phyloP scores from a whole-genome alignment of 805 yeast genomes.

The Torulaspora delbrueckii region DNA sequence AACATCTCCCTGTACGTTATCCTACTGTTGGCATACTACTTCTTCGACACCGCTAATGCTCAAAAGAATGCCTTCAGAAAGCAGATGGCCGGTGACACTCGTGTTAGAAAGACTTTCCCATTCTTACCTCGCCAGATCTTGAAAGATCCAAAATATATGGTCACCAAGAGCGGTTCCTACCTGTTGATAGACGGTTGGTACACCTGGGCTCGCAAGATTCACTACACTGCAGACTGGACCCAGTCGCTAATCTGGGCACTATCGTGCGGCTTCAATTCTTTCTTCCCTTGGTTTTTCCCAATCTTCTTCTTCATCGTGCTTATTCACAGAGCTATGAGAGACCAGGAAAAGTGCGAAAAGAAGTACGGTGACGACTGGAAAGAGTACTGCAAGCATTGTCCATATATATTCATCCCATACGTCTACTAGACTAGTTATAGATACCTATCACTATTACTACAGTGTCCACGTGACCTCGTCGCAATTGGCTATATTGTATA shows the following conservation, averaged over 20 bases:
- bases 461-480: not conserved
- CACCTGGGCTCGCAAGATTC: conserved; percentile 85
- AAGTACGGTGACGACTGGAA: conserved; percentile 97
- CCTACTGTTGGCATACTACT: conserved; percentile 70
- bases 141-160: conserved; percentile 77
- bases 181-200: conserved; percentile 94
- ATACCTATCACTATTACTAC: not conserved
- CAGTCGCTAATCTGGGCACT: conserved; percentile 91
- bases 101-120: conserved; percentile 85
- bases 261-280: conserved; percentile 79
- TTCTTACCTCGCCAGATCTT: conserved; percentile 80
- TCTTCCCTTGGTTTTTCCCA: conserved; percentile 96
- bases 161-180: conserved; percentile 77
- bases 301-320: conserved; percentile 81
- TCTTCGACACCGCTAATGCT: conserved; percentile 92
- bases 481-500: not conserved
- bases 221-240: conserved; percentile 89
- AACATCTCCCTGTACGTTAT: conserved; percentile 51
- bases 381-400: conserved; percentile 78
- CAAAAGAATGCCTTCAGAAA: conserved; percentile 93
- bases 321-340: conserved; percentile 85
- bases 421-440: conserved; percentile 45
- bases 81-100: conserved; percentile 70
- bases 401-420: conserved; percentile 87
- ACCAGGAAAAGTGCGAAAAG: conserved; percentile 71